Conservation (phyloP, 75 land plant genomes). For the Cryptomeria japonica region DNA sequence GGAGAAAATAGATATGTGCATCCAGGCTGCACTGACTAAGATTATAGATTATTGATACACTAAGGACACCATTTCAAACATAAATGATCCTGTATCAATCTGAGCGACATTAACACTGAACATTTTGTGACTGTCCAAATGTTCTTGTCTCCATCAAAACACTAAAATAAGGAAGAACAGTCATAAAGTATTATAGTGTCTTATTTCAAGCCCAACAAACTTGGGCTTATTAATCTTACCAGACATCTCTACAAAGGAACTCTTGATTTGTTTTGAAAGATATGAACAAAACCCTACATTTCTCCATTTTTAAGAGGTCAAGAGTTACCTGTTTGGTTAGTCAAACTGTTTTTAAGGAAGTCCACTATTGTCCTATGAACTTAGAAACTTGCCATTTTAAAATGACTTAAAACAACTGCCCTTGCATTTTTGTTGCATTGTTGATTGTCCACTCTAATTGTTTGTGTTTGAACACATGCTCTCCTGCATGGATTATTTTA, state of each 20-base stretch:
- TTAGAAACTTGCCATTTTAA: background rate
- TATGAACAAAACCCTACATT: background rate
- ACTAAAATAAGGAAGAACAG: no score
- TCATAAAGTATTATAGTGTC: background rate
- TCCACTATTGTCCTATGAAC: background rate
- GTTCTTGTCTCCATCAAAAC: background rate
- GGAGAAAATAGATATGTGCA: background rate
- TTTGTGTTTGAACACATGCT: background rate
- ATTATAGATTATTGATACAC: no score
- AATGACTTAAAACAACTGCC: background rate
- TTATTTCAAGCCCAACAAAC: background rate
- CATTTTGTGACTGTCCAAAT: no score
- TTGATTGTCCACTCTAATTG: background rate
- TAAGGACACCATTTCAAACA: background rate
- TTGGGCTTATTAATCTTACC: background rate
- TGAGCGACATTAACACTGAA: background rate
- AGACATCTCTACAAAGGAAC: background rate
- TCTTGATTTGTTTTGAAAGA: background rate
- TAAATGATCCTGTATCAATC: background rate
- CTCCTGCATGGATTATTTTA: background rate
- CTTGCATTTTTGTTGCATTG: background rate
- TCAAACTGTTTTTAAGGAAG: background rate
- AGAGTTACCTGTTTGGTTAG: background rate
- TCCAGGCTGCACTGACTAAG: background rate
- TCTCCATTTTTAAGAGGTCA: background rate